phyloP scores from a whole-genome alignment of 768 basidiomycete genomes.

The Pleurotus platypus region DNA sequence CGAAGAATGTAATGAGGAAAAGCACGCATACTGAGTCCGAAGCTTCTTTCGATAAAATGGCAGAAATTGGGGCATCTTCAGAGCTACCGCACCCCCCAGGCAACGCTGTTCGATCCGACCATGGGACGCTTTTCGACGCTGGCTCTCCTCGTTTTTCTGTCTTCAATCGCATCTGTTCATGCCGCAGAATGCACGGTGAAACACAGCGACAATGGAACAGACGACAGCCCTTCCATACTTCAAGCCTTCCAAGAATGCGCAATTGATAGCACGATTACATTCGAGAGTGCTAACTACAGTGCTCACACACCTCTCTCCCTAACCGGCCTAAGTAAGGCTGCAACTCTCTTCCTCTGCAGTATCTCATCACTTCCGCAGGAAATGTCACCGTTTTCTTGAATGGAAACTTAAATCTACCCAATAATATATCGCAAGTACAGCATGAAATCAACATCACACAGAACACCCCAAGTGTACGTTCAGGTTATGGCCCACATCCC shows the following conservation, averaged over 20 bases:
- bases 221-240: constrained; percentile 32
- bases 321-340: constrained; percentile 23
- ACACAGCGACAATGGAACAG: constrained; percentile 23
- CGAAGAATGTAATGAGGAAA: neutral
- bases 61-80: neutral
- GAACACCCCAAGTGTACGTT: constrained; percentile 33
- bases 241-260: constrained; percentile 31
- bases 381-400: constrained; percentile 38
- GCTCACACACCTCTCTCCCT: constrained; percentile 32
- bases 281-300: constrained; percentile 30
- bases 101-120: neutral
- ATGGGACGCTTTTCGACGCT: neutral
- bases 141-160: neutral
- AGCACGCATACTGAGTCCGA: neutral
- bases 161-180: neutral
- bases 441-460: constrained; percentile 30
- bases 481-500: neutral
- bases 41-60: constrained; percentile 5
- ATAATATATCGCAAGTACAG: constrained; percentile 39
- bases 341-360: neutral
- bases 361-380: constrained; percentile 15
- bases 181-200: constrained; percentile 22
- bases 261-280: constrained; percentile 29
- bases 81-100: neutral
- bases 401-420: constrained; percentile 42